A percentile compares a stretch with the other conserved stretches of the same genome.
Conservation (phyloP, 352 stramenopile genomes). For the Thalassiosira tumida region DNA sequence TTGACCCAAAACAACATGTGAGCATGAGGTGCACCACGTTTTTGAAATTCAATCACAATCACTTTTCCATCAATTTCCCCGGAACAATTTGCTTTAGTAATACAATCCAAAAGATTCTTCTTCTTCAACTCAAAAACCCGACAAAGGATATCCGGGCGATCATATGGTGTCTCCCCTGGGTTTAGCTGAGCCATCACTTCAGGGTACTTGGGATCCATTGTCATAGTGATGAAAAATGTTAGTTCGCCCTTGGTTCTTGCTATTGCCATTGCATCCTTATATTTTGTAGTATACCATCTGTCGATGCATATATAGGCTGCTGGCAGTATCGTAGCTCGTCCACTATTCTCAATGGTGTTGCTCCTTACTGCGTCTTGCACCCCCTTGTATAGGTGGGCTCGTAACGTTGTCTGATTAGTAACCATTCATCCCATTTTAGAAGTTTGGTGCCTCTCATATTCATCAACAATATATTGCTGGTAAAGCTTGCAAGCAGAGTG, state of each 20-base stretch:
- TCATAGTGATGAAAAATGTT: constrained; percentile 55
- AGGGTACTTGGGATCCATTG: constrained; percentile 25
- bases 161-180: constrained; percentile 36
- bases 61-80: constrained; percentile 73
- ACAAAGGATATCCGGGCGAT: constrained; percentile 40
- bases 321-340: constrained; percentile 27
- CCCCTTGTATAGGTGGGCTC: constrained; percentile 31
- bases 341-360: constrained; percentile 21
- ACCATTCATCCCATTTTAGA: background rate
- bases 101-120: constrained; percentile 70
- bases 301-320: constrained; percentile 30
- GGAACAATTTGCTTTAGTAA: constrained; percentile 78
- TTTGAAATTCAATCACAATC: constrained; percentile 87
- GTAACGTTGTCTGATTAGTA: constrained; percentile 33
- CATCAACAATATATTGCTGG: constrained; percentile 58
- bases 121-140: constrained; percentile 80
- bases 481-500: constrained; percentile 10
- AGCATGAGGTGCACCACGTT: constrained; percentile 85
- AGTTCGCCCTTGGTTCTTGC: constrained; percentile 8
- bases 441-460: constrained; percentile 32
- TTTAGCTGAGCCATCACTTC: constrained; percentile 30
- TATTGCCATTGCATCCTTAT: constrained; percentile 51
- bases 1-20: constrained; percentile 86
- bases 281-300: constrained; percentile 42
- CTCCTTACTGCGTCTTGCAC: background rate